Evolutionary conservation across 2,329 filamentous ascomycete genomes (phyloP), one percentile per base, ranked within the genome.

Genomic region (Juglanconis juglandina): DNA sequence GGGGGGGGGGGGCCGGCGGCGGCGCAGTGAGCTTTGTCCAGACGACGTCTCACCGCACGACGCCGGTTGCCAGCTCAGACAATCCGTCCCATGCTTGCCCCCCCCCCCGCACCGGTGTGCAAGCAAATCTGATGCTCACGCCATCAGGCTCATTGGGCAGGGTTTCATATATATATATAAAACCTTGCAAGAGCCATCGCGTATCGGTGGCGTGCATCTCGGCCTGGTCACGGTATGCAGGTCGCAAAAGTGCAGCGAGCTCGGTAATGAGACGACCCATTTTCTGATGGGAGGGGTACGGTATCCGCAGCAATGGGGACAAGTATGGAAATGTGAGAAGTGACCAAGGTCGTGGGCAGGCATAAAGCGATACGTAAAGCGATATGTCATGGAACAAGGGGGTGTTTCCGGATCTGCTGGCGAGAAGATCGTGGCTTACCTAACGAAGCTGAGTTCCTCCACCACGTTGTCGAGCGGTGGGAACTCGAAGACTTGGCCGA

Each of bases 361-460:
- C 39, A 58, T 48, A 60, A 44, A 46, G 46, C 57, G 49, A 44
- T 44, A 17, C 9, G 39, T 5, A 42, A 13, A 14, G 10, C 5
- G 10, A 8, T 5, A 42, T 42, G 10, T 53, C 32, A 62, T 13
- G 53, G 53, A 17, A 17, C 4, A 60, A 56, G 53, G 56, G 53
- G 37, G 61, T 17, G 17, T 17, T 17, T 17, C 17, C 17, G 17
- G 17, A 17, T 17, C 17, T 17, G 17, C 17, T 17, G 17, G n/a
- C 47, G 53, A 48, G n/a, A 37, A 34, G 13, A 64, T 48, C 53
- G 42, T 58, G 59, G 69, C 87, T 79, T 74, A 92, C 89, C 87
- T 83, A 37, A 92, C 74, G 69, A 92, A 92, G 68, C 86, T 89
- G 65, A 92, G 77, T 66, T 88, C 83, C 68, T 90, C 86, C 13